Evolutionary conservation across 1,284 basidiomycete genomes (phyloP).

Genomic region (Ganoderma leucocontextum): DNA sequence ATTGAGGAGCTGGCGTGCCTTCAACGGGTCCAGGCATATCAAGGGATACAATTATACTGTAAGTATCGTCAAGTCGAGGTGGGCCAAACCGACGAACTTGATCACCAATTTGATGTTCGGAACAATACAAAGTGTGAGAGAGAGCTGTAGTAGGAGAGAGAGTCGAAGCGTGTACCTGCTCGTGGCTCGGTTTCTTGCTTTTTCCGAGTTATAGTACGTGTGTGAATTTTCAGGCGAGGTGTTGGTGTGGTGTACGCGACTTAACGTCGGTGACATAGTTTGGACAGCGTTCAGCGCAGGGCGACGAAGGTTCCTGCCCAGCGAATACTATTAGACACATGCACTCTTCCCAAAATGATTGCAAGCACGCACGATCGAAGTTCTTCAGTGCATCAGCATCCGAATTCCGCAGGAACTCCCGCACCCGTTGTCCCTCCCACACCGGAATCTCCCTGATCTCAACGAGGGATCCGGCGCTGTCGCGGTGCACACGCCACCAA

Average conservation of each 20-base stretch:
- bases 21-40: background rate
- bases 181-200: too few relatives aligned
- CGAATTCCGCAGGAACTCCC: constrained; percentile 13
- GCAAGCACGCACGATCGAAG: constrained; percentile 11
- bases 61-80: background rate
- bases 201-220: too few relatives aligned
- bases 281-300: too few relatives aligned
- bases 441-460: constrained; percentile 17
- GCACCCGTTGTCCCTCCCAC: constrained; percentile 20
- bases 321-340: too few relatives aligned
- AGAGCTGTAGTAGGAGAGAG: too few relatives aligned
- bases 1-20: too few relatives aligned
- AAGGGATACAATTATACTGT: background rate
- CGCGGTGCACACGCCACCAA: constrained; percentile 18
- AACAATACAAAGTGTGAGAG: too few relatives aligned
- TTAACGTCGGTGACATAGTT: too few relatives aligned
- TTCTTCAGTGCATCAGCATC: background rate
- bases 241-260: too few relatives aligned
- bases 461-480: background rate
- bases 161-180: too few relatives aligned
- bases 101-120: background rate
- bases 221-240: too few relatives aligned
- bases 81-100: background rate
- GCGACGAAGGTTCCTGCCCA: too few relatives aligned
- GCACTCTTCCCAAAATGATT: background rate